Evolutionary conservation across 1,139 yeast genomes (phyloP).

Genomic region (Blastobotrys persicus): DNA sequence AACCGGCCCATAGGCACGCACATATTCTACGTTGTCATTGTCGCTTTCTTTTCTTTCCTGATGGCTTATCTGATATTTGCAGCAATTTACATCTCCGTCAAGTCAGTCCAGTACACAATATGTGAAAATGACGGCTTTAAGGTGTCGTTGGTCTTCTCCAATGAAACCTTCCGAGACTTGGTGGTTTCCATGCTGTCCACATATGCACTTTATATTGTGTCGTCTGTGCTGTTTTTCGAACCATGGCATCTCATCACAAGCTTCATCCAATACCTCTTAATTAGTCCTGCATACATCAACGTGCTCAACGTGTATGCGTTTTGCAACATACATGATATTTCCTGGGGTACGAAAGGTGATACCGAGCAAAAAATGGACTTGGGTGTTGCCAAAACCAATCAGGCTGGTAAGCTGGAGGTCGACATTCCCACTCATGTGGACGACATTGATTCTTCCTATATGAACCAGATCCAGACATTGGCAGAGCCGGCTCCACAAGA

Average conservation of each 20-base stretch:
- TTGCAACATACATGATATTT: conserved; percentile 80
- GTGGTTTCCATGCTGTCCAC: conserved; percentile 85
- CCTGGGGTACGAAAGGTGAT: conserved; percentile 86
- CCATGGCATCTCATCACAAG: conserved; percentile 80
- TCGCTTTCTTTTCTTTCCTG: conserved; percentile 80
- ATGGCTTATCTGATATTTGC: conserved; percentile 94
- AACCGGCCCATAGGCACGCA: conserved; percentile 93
- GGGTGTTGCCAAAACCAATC: conserved; percentile 63
- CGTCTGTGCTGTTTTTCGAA: conserved; percentile 71
- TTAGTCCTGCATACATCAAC: conserved; percentile 75
- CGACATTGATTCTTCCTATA: conserved; percentile 61
- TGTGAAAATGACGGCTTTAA: conserved; percentile 45
- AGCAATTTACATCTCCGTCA: conserved; percentile 77
- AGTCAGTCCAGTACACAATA: conserved; percentile 52
- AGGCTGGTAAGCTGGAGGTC: conserved; percentile 55
- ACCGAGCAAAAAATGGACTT: conserved; percentile 58
- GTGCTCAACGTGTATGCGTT: conserved; percentile 79
- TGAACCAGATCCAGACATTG: conserved; percentile 36
- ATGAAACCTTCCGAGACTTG: conserved; percentile 74
- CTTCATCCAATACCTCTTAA: conserved; percentile 63
- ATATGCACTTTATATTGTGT: conserved; percentile 72
- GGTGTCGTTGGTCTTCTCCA: conserved; percentile 52
- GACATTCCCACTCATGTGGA: conserved; percentile 62
- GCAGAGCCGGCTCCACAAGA: conserved; percentile 31
- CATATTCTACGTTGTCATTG: conserved; percentile 76